Percentiles rank a stretch among this genome's conserved stretches.
phyloP scores from a whole-genome alignment of 768 basidiomycete genomes.

The Pulveroboletus ravenelii region DNA sequence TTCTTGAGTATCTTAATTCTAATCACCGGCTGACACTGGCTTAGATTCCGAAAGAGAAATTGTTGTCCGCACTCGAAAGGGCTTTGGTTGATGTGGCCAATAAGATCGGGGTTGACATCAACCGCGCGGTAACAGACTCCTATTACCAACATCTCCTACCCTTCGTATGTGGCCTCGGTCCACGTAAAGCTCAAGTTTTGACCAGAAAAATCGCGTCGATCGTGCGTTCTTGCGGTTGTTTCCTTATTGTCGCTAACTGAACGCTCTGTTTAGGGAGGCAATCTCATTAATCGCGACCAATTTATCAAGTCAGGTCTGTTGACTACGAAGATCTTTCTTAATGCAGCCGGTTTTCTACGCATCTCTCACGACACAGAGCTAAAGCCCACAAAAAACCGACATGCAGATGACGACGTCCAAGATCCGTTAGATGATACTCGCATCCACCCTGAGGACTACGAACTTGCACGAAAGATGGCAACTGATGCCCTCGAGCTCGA shows the following conservation, averaged over 20 bases:
- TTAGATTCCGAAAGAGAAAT: constrained; percentile 85
- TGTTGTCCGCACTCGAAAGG: constrained; percentile 76
- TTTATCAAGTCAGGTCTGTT: constrained; percentile 78
- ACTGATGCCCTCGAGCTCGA: constrained; percentile 96
- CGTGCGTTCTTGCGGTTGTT: constrained; percentile 41
- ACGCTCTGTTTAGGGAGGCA: constrained; percentile 61
- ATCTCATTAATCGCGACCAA: constrained; percentile 80
- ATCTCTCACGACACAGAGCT: constrained; percentile 70
- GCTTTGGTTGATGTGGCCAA: constrained; percentile 88
- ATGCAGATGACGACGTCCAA: constrained; percentile 59
- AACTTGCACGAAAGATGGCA: constrained; percentile 97
- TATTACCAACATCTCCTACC: constrained; percentile 89
- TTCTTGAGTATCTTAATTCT: not conserved
- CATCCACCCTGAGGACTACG: constrained; percentile 97
- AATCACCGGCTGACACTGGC: constrained; percentile 3
- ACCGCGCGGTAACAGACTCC: constrained; percentile 80
- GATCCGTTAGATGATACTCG: constrained; percentile 95
- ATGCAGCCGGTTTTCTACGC: constrained; percentile 87
- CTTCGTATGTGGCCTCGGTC: constrained; percentile 90
- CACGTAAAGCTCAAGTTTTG: constrained; percentile 84
- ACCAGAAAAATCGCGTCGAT: constrained; percentile 74
- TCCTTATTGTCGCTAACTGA: not conserved
- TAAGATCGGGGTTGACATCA: constrained; percentile 93
- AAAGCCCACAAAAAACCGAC: constrained; percentile 56
- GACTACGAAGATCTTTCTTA: constrained; percentile 85